These are phyloP conservation scores for Atkinsonella texensis DNA, from an alignment of 2,329 filamentous ascomycete genomes.

Conservation along the genomic window DNA sequence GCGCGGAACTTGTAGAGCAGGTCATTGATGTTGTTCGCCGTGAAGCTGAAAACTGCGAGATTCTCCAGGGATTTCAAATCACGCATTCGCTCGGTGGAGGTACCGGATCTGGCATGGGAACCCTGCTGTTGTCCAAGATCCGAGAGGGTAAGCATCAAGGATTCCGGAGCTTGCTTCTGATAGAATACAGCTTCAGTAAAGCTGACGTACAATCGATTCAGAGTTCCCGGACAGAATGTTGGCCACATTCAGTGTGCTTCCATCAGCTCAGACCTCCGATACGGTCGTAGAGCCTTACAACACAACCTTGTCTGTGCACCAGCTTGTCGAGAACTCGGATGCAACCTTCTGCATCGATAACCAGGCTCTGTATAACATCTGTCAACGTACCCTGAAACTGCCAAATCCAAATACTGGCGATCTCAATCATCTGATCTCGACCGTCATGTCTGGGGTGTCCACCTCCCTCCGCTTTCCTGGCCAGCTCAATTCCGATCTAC, in stretches of 20 bases:
- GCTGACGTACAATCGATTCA: not conserved
- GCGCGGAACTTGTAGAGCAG: conserved; percentile 94
- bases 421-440: conserved; percentile 97
- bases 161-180: not conserved
- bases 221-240: conserved; percentile 99
- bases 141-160: conserved; percentile 47
- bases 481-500: conserved; percentile 98
- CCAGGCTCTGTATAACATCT: conserved; percentile 99
- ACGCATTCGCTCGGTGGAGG: conserved; percentile 99
- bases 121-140: conserved; percentile 98
- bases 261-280: conserved; percentile 97
- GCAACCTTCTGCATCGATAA: conserved; percentile 99
- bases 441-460: conserved; percentile 98
- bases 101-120: conserved; percentile 99
- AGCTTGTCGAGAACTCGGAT: conserved; percentile 99
- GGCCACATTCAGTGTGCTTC: conserved; percentile 97
- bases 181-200: not conserved
- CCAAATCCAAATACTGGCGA: conserved; percentile 97
- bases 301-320: conserved; percentile 95
- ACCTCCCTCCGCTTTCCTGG: conserved; percentile 98
- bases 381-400: conserved; percentile 99
- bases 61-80: conserved; percentile 99
- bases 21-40: conserved; percentile 96
- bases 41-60: conserved; percentile 96
- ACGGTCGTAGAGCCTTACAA: conserved; percentile 99